Base-by-base conservation (phyloP, 441 rosid species). In the Erodium trifolium region DNA sequence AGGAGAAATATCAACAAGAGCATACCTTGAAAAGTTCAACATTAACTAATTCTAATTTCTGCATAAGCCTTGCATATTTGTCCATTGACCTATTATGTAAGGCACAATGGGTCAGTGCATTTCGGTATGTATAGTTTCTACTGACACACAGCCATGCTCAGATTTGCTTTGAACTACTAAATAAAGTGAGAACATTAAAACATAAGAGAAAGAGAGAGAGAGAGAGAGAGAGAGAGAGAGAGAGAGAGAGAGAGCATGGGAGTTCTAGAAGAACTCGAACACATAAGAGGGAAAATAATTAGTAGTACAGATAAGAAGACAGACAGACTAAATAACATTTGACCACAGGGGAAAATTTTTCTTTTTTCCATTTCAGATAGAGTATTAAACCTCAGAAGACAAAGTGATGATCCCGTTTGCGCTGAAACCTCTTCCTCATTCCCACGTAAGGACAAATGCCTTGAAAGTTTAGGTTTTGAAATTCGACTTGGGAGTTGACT, bases 401-500 rank as follows among this genome's bases (percentile, higher is more conserved):
- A 92, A 67, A 95, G 86, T 70, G 98, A 92, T 8, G 99, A 90
- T 80, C 99, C 99, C 51, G 99, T 95, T 79, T 94, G 99, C 35
- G 87, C 82, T 41, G 87, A 74, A 75, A 74, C 82, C 77, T 95
- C 96, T 73, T 92, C 87, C 66, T 68, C 80, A 86, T 80, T 87
- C 70, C 80, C 76, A 68, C 80, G 80, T 31, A 82, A 79, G 63
- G 81, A 75, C 68, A 73, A 76, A 77, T 68, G 82, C 76, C 80
- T 84, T 23, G 76, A 68, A 72, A 51, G 64, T 67, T 65, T 82
- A 34, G 78, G 77, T 73, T 84, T 87, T 57, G 89, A 88, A 78
- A 86, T 88, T 81, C 96, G 85, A 83, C 99, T 90, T 59, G 98
- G 98, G 70, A 90, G 98, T 83, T 92, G 98, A 82, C 99, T 95